Evolutionary conservation across 2,329 filamentous ascomycete species (phyloP).

Genomic region (Pseudogymnoascus sp.): DNA sequence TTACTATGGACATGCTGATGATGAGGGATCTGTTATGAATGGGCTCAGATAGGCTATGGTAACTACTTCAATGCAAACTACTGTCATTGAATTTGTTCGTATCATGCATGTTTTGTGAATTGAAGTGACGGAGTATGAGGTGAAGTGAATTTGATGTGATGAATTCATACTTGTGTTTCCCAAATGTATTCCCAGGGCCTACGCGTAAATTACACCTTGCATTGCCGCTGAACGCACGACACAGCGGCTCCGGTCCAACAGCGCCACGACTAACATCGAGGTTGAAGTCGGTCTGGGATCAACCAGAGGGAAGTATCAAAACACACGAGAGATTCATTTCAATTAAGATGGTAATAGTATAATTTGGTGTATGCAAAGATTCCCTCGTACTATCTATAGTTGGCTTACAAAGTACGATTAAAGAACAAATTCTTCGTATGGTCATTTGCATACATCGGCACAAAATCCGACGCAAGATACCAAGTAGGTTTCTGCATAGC

Average conservation of each 20-base stretch:
- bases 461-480: slow-evolving; percentile 25
- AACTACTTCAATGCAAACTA: neutral
- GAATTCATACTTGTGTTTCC: neutral
- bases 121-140: neutral
- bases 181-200: neutral
- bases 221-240: too few relatives aligned
- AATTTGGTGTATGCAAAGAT: too few relatives aligned
- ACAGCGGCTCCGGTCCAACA: too few relatives aligned
- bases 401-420: neutral
- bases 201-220: neutral
- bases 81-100: neutral
- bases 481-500: slow-evolving; percentile 27
- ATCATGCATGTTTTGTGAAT: neutral
- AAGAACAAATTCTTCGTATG: neutral
- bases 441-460: slow-evolving; percentile 20
- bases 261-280: too few relatives aligned
- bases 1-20: neutral
- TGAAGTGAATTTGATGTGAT: neutral
- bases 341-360: too few relatives aligned
- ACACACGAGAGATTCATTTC: too few relatives aligned
- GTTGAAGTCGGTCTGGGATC: too few relatives aligned
- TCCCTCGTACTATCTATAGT: too few relatives aligned
- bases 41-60: neutral
- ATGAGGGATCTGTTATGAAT: neutral
- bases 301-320: too few relatives aligned